Evolutionary conservation across 73 alveolate genomes (phyloP).

Genomic region (Uronychia binucleata): DNA sequence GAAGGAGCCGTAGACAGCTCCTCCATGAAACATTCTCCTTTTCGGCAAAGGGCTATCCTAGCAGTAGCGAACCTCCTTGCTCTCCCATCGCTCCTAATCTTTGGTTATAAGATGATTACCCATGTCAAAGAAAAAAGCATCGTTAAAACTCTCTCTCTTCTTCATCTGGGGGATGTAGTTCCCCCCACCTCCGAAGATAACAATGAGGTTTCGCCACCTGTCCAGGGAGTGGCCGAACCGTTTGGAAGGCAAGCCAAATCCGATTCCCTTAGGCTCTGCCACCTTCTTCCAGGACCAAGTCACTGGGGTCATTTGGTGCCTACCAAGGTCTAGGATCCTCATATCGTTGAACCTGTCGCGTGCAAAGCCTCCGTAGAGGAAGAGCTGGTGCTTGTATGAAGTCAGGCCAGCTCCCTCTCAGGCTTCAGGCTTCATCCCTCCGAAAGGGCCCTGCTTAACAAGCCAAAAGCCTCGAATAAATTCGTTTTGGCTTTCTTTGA

Average conservation of each 20-base stretch:
- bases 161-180: constrained; percentile 45
- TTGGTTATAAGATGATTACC: background rate
- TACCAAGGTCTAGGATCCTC: constrained; percentile 17
- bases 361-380: constrained; percentile 44
- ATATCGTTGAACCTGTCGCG: constrained; percentile 39
- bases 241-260: background rate
- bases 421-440: constrained; percentile 33
- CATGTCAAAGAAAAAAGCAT: constrained; percentile 13
- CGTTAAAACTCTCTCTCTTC: constrained; percentile 47
- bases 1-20: constrained; percentile 1
- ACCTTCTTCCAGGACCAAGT: background rate
- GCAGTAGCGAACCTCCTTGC: constrained; percentile 10
- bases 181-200: constrained; percentile 52
- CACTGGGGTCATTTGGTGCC: background rate
- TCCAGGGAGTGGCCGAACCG: constrained; percentile 46
- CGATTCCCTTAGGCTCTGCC: background rate
- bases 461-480: background rate
- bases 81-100: background rate
- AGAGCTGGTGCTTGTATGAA: constrained; percentile 7
- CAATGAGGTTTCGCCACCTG: constrained; percentile 9
- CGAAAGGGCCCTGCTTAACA: background rate
- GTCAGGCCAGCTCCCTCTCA: constrained; percentile 43
- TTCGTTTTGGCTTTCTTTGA: background rate
- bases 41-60: constrained; percentile 35
- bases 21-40: constrained; percentile 26